Conservation (phyloP, 768 basidiomycete species). For the Neoboletus magnificus region DNA sequence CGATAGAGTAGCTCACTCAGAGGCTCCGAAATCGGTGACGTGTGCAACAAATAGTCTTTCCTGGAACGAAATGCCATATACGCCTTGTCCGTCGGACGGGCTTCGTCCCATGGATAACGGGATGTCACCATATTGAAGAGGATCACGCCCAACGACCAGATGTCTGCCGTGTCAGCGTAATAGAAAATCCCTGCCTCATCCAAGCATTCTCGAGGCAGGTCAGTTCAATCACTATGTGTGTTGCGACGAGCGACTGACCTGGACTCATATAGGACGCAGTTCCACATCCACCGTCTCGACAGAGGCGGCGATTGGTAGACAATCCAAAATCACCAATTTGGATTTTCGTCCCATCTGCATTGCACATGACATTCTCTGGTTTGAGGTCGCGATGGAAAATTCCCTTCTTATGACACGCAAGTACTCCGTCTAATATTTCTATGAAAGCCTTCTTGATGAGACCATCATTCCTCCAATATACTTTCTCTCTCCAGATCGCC, state of each 20-base stretch:
- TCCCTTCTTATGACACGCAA: constrained; percentile 64
- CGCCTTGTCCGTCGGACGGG: background rate
- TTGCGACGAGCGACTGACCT: constrained; percentile 42
- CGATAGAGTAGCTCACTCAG: constrained; percentile 5
- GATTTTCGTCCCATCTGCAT: constrained; percentile 48
- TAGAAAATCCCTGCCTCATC: constrained; percentile 33
- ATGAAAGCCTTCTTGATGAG: constrained; percentile 67
- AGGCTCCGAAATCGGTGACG: constrained; percentile 6
- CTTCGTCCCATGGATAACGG: constrained; percentile 17
- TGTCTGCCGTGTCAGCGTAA: constrained; percentile 38
- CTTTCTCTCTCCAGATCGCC: constrained; percentile 44
- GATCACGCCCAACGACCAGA: constrained; percentile 78
- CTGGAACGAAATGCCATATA: constrained; percentile 3
- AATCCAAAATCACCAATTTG: constrained; percentile 79
- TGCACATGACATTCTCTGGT: constrained; percentile 77
- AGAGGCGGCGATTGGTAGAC: constrained; percentile 43
- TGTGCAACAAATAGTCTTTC: constrained; percentile 1
- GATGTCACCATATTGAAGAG: constrained; percentile 81
- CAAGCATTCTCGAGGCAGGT: constrained; percentile 49
- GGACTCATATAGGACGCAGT: constrained; percentile 68
- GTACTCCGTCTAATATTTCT: constrained; percentile 75
- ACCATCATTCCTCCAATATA: constrained; percentile 54
- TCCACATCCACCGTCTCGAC: constrained; percentile 55
- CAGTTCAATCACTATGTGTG: constrained; percentile 1
- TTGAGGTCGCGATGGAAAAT: constrained; percentile 87